Evolutionary conservation across 192 early-diverging fungal species (phyloP).

Genomic region (Dissophora ornata): DNA sequence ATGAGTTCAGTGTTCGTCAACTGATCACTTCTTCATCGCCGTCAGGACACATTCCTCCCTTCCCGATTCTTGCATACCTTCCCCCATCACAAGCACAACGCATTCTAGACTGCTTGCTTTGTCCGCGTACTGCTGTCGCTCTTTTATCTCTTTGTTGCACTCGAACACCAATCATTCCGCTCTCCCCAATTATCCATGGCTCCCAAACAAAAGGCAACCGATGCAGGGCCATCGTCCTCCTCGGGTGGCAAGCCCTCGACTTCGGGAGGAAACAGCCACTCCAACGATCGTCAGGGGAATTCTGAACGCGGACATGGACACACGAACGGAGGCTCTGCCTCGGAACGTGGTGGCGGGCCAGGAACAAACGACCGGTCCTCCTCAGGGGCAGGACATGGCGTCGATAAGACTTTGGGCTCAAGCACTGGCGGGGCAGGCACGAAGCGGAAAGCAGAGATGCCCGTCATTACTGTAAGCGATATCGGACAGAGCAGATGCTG

Average conservation of each 20-base stretch:
- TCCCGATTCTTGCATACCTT: not conserved
- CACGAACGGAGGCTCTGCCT: conserved; percentile 12
- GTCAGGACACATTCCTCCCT: no score
- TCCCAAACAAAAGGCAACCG: conserved; percentile 40
- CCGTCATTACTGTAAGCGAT: conserved; percentile 38
- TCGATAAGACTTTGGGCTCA: no score
- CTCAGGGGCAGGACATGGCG: conserved; percentile 14
- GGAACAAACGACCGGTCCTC: conserved; percentile 15
- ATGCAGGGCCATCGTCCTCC: conserved; percentile 3
- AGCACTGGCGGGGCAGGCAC: not conserved
- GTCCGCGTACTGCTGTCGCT: conserved; percentile 1
- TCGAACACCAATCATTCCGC: no score
- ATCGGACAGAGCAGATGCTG: no score
- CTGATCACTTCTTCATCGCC: no score
- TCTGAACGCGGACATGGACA: conserved; percentile 25
- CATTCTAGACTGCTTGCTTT: not conserved
- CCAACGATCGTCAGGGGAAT: conserved; percentile 14
- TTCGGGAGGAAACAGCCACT: not conserved
- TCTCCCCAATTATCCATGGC: conserved; percentile 21
- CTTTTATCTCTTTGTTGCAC: no score
- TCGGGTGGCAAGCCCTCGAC: conserved; percentile 21
- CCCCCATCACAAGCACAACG: not conserved
- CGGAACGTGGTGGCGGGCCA: conserved; percentile 21
- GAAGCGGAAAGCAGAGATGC: conserved; percentile 49
- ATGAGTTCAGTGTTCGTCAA: no score